Conservation (phyloP, 768 basidiomycete genomes). For the Kwoniella sp. region DNA sequence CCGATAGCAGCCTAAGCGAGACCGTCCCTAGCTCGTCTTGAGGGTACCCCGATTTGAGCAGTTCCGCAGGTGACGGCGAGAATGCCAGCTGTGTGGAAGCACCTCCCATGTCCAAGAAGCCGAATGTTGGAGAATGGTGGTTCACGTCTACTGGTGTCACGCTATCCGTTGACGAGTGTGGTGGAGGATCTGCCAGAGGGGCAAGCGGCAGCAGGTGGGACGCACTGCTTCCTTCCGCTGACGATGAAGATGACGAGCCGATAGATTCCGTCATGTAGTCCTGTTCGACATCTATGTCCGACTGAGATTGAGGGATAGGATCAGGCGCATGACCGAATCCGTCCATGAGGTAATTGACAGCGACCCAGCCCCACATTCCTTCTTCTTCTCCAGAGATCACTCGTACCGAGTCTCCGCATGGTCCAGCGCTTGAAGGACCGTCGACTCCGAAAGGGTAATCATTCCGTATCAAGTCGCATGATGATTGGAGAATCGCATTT, state of each 20-base stretch:
- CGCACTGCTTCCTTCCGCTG: slow-evolving; percentile 1
- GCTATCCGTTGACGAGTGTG: slow-evolving; percentile 35
- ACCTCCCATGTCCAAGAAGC: slow-evolving; percentile 98
- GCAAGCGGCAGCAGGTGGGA: slow-evolving; percentile 37
- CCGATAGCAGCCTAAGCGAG: slow-evolving; percentile 75
- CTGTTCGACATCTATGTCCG: background rate
- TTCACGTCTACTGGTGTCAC: slow-evolving; percentile 53
- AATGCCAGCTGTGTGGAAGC: slow-evolving; percentile 99
- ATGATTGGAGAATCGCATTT: slow-evolving; percentile 69
- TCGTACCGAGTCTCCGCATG: slow-evolving; percentile 87
- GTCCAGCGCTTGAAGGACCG: slow-evolving; percentile 66
- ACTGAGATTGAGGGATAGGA: background rate
- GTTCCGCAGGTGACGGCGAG: slow-evolving; percentile 70
- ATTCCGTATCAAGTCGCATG: slow-evolving; percentile 73
- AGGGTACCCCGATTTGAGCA: slow-evolving; percentile 57
- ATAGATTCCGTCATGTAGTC: slow-evolving; percentile 7
- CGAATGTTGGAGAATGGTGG: slow-evolving; percentile 78
- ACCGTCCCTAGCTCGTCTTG: slow-evolving; percentile 75
- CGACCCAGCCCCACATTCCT: slow-evolving; percentile 97
- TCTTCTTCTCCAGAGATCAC: slow-evolving; percentile 99
- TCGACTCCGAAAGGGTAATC: slow-evolving; percentile 82
- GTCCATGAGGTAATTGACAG: slow-evolving; percentile 98
- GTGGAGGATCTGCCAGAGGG: slow-evolving; percentile 42
- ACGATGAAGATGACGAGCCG: slow-evolving; percentile 12
- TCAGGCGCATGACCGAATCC: slow-evolving; percentile 66